A percentile compares a stretch with the other conserved stretches of the same genome.
Evolutionary conservation across 441 rosid species (phyloP).

Genomic region (Populus tomentosa): DNA sequence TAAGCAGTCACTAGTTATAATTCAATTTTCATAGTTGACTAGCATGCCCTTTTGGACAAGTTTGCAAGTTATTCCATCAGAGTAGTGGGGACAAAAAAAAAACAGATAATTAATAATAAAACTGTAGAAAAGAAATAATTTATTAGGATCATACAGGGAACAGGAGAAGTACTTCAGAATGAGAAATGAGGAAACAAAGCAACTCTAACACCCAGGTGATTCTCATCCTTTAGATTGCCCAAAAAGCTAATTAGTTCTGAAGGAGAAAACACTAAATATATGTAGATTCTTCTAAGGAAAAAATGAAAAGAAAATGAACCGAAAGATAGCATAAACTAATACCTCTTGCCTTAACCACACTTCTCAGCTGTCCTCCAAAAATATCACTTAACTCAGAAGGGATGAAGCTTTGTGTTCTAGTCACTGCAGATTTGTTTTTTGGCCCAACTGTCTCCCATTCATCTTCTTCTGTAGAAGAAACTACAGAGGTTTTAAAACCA

Average conservation of each 20-base stretch:
- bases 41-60: background rate
- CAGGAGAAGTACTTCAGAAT: background rate
- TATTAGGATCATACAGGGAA: background rate
- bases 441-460: conserved; percentile 99
- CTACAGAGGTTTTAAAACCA: conserved; percentile 41
- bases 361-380: conserved; percentile 83
- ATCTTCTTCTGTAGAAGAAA: conserved; percentile 71
- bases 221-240: background rate
- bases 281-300: too few relatives aligned
- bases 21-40: background rate
- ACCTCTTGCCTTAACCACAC: conserved; percentile 90
- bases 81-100: background rate
- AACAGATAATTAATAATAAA: background rate
- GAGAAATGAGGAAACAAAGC: background rate
- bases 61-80: background rate
- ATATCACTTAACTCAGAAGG: conserved; percentile 81
- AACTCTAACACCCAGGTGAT: background rate
- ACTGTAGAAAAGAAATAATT: background rate
- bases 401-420: conserved; percentile 77
- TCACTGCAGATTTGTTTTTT: conserved; percentile 89
- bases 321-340: background rate
- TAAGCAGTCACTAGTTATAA: too few relatives aligned
- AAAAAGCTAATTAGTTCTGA: background rate
- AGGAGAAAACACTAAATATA: background rate
- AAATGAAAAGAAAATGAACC: too few relatives aligned